phyloP scores from a whole-genome alignment of 495 filamentous ascomycete species.

The Penicillium mononematosum region DNA sequence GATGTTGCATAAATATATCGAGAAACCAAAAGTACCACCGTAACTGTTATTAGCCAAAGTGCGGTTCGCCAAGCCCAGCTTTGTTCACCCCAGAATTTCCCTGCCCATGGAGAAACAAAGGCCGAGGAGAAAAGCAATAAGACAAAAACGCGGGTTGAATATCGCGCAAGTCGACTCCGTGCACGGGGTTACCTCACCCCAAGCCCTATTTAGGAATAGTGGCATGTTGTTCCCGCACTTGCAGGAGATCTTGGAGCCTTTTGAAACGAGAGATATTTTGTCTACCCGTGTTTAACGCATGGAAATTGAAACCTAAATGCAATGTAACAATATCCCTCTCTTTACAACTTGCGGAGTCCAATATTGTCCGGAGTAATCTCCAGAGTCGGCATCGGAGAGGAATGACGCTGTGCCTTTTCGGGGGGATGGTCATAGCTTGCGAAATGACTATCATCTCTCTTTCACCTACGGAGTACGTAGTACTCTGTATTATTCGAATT shows the following conservation, averaged over 20 bases:
- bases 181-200: not conserved
- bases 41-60: constrained; percentile 9
- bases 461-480: too few species aligned
- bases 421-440: not conserved
- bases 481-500: too few species aligned
- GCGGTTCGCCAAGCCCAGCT: constrained; percentile 29
- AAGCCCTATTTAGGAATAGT: constrained; percentile 9
- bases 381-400: not conserved
- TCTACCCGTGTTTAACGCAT: not conserved
- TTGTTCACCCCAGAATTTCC: constrained; percentile 24
- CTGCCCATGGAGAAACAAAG: constrained; percentile 25
- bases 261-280: constrained; percentile 7
- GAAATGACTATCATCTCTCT: too few species aligned
- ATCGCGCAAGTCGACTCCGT: not conserved
- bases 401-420: not conserved
- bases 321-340: constrained; percentile 3
- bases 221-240: constrained; percentile 21
- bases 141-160: constrained; percentile 3
- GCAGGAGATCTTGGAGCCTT: constrained; percentile 18
- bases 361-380: not conserved
- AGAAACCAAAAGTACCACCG: not conserved
- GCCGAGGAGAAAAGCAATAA: too few species aligned
- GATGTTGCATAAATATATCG: too few species aligned
- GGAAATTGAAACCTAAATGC: not conserved
- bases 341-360: too few species aligned